phyloP scores from a whole-genome alignment of 371 early-diverging fungal genomes.

The Mortierella polycephala region DNA sequence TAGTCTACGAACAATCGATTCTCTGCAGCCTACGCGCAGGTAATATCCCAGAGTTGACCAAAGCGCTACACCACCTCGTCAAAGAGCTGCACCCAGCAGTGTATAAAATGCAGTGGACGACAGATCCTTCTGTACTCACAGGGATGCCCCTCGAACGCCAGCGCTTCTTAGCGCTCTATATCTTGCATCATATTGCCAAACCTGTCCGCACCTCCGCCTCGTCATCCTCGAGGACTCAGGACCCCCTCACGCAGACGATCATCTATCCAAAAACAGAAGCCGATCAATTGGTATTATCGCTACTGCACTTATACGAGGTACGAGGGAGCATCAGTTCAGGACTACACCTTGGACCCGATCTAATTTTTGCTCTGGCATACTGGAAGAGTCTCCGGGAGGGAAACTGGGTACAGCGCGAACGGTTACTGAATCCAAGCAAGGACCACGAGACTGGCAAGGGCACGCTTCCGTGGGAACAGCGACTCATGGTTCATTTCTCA shows the following conservation, averaged over 20 bases:
- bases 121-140: neutral
- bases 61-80: constrained; percentile 40
- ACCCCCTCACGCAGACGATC: constrained; percentile 8
- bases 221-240: neutral
- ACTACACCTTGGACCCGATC: constrained; percentile 10
- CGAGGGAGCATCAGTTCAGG: neutral
- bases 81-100: constrained; percentile 35
- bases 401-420: constrained; percentile 41
- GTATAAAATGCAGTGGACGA: neutral
- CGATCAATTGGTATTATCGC: constrained; percentile 17
- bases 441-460: neutral
- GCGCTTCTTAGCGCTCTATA: constrained; percentile 38
- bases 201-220: neutral
- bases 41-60: constrained; percentile 50
- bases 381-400: constrained; percentile 40
- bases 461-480: constrained; percentile 33
- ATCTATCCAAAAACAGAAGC: constrained; percentile 29
- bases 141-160: constrained; percentile 23
- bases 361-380: constrained; percentile 23
- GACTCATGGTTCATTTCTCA: constrained; percentile 22
- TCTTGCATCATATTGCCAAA: constrained; percentile 31
- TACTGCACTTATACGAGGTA: constrained; percentile 20
- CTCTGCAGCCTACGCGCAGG: constrained; percentile 38
- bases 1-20: constrained; percentile 47
- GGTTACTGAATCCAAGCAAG: constrained; percentile 9